These are phyloP conservation scores for Colletotrichum shisoi DNA, from an alignment of 2,329 filamentous ascomycete genomes.

Conservation along the genomic window DNA sequence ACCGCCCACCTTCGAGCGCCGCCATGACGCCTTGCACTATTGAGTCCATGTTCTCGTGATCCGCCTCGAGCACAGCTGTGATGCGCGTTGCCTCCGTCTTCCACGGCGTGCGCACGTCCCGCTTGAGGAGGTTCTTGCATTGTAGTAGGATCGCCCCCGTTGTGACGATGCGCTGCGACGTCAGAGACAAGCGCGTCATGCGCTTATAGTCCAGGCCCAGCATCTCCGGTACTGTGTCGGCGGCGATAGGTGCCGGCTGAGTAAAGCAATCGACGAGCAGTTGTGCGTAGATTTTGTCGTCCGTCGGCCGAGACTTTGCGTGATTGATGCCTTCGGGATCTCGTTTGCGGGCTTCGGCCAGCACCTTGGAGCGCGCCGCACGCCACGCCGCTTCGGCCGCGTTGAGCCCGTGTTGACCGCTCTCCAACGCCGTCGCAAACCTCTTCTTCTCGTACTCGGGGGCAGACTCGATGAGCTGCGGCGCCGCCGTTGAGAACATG, in stretches of 20 bases:
- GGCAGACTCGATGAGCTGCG: conserved; percentile 74
- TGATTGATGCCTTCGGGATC: conserved; percentile 74
- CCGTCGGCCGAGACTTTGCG: conserved; percentile 67
- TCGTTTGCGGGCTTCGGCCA: conserved; percentile 70
- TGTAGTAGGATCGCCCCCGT: conserved; percentile 78
- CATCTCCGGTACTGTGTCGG: conserved; percentile 73
- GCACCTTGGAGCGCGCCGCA: conserved; percentile 68
- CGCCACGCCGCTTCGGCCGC: conserved; percentile 73
- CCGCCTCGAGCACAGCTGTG: conserved; percentile 70
- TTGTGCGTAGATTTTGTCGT: conserved; percentile 76
- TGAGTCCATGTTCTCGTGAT: conserved; percentile 59
- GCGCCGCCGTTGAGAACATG: conserved; percentile 74
- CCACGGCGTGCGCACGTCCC: conserved; percentile 80
- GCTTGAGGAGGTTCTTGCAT: conserved; percentile 82
- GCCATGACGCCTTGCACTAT: conserved; percentile 69
- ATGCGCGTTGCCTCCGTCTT: conserved; percentile 77
- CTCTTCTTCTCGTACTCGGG: conserved; percentile 76
- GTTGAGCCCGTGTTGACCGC: conserved; percentile 61
- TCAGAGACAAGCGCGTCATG: conserved; percentile 55
- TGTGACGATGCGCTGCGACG: conserved; percentile 68
- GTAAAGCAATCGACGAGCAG: conserved; percentile 79
- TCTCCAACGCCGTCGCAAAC: conserved; percentile 71
- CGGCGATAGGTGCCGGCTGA: conserved; percentile 64
- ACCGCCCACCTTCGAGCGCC: conserved; percentile 67
- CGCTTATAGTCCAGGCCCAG: conserved; percentile 73